Conservation (phyloP, 306 rosid species). For the Gillenia trifoliata region DNA sequence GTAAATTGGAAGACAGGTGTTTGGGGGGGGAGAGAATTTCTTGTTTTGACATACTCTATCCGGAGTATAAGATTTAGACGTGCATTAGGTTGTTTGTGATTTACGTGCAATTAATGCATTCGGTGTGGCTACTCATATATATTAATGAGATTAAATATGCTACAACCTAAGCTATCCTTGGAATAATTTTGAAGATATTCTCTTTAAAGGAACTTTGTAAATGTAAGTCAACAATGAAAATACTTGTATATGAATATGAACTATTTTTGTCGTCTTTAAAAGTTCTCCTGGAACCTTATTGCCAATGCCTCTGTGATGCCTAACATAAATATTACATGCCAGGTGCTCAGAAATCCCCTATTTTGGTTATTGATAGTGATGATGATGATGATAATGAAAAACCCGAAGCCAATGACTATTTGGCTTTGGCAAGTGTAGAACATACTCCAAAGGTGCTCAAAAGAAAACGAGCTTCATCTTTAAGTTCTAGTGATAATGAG, state of each 20-base stretch:
- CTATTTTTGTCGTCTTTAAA: background rate
- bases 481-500: background rate
- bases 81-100: background rate
- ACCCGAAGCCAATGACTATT: background rate
- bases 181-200: background rate
- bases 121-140: background rate
- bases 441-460: background rate
- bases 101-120: background rate
- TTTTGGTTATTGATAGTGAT: constrained; percentile 16
- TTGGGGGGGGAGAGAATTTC: background rate
- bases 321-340: background rate
- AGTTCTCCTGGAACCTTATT: background rate
- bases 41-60: background rate
- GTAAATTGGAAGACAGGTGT: background rate
- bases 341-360: constrained; percentile 1
- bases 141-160: background rate
- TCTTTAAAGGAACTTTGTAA: background rate
- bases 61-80: background rate
- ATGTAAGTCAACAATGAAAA: background rate
- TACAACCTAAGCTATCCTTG: background rate
- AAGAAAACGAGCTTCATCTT: constrained; percentile 18
- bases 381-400: constrained; percentile 26
- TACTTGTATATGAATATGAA: background rate
- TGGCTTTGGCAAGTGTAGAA: background rate
- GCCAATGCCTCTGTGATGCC: background rate